Evolutionary conservation across 345 rosid species (phyloP), one percentile per base, ranked within the genome.

Genomic region (Cardamine chenopodiifolia): DNA sequence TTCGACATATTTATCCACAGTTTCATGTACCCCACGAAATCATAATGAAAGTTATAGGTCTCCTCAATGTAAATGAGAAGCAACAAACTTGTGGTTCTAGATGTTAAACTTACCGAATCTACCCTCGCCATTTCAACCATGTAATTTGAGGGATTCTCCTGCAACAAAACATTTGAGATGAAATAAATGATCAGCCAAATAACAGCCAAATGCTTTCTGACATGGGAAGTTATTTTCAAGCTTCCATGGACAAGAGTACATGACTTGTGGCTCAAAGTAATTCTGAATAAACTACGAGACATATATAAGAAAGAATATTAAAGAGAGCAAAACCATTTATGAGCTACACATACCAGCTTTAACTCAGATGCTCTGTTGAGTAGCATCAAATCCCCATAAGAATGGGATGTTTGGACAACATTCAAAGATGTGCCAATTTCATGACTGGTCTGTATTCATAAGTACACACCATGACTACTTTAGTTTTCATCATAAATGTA

Each of bases 41-140:
- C 69, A 50, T 42, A 61, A 31, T 52, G 34, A 20, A 47, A 56
- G 66, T 20, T 74, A 29, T 53, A 8, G 40, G 60, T 60, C 34
- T 72, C 52, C 34, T 31, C 18, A 6, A 55, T 45, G 59, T 45
- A 57, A 25, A 54, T 45, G 22, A 61, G 25, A 72, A 69, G 47
- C 50, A 78, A 59, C 74, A 77, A 74, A 66, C 11, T 57, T 29
- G 39, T 56, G 20, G 66, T 70, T 28, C 49, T 64, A 49, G 44
- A 72, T 32, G 15, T 72, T 50, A 55, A 64, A 85, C 92, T 84
- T 80, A 95, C 99, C 5, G 96, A 86, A 74, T 86, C 87, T 78
- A 90, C 86, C 83, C 65, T 84, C 1, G 99, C 97, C 99, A 92
- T 95, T 83, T 95, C 99, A 79, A 90, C 97, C 96, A 92, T 85